phyloP scores from a whole-genome alignment of 441 rosid species.

The Eruca vesicaria region DNA sequence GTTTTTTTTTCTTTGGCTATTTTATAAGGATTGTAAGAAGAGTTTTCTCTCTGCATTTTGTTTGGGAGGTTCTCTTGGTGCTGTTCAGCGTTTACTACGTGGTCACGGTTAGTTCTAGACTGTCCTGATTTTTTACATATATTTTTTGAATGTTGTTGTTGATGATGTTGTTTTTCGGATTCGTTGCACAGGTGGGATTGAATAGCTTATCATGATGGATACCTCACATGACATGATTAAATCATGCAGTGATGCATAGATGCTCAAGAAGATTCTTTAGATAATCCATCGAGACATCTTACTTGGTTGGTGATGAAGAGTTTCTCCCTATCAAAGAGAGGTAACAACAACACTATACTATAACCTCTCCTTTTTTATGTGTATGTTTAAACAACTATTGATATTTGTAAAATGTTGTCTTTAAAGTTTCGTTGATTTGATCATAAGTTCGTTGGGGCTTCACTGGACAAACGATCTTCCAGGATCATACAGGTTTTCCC shows the following conservation, averaged over 20 bases:
- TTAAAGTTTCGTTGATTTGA: constrained; percentile 87
- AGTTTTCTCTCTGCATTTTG: constrained; percentile 79
- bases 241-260: constrained; percentile 63
- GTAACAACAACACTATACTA: too few species aligned
- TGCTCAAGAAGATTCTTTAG: constrained; percentile 35
- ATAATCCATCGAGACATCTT: constrained; percentile 49
- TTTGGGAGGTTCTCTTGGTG: constrained; percentile 81
- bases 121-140: background rate
- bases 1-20: background rate
- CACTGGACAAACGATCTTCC: constrained; percentile 99
- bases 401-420: constrained; percentile 21
- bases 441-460: constrained; percentile 90
- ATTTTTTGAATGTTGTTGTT: constrained; percentile 1
- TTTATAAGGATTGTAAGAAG: constrained; percentile 79
- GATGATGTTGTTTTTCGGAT: background rate
- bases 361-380: background rate
- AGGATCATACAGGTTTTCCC: constrained; percentile 83
- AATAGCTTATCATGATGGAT: constrained; percentile 95
- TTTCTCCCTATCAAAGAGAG: constrained; percentile 85
- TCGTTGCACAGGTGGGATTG: constrained; percentile 65
- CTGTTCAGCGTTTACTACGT: constrained; percentile 53
- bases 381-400: background rate
- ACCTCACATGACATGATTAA: constrained; percentile 87
- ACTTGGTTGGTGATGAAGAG: constrained; percentile 92
- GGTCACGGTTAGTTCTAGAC: constrained; percentile 75